Conservation (phyloP, 2,329 filamentous ascomycete species). For the Paecilomyces formosus region DNA sequence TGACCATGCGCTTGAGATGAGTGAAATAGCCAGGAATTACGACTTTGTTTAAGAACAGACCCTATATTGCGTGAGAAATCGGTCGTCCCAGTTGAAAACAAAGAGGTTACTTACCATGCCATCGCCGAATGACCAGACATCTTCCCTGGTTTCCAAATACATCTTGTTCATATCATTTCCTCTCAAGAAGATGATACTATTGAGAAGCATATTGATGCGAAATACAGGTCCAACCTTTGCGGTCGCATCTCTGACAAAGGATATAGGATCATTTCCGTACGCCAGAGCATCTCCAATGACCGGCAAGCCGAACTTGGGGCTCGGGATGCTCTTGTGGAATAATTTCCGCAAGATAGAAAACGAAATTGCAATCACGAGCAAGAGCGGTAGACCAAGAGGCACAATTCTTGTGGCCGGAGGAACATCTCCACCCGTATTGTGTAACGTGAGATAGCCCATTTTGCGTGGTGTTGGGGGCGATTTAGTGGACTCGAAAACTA, state of each 20-base stretch:
- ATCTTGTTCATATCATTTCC: conserved; percentile 7
- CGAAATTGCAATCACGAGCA: not conserved
- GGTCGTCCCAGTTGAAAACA: not conserved
- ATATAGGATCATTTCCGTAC: conserved; percentile 7
- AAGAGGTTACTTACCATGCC: conserved; percentile 2
- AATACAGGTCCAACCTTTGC: conserved; percentile 7
- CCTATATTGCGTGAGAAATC: not conserved
- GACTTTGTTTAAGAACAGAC: conserved; percentile 11
- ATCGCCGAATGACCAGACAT: conserved; percentile 11
- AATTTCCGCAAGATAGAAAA: not conserved
- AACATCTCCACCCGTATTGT: not conserved
- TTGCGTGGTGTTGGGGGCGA: not conserved
- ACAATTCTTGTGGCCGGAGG: not conserved
- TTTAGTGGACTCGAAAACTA: not conserved
- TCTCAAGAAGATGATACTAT: conserved; percentile 7
- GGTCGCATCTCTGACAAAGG: conserved; percentile 4
- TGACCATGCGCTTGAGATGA: conserved; percentile 7
- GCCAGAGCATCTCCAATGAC: conserved; percentile 7
- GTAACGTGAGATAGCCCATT: not conserved
- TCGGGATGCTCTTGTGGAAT: conserved; percentile 2
- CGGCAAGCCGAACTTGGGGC: conserved; percentile 6
- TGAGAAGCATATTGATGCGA: conserved; percentile 6
- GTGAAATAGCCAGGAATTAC: conserved; percentile 9
- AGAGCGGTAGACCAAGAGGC: not conserved
- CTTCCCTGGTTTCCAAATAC: conserved; percentile 8